Evolutionary conservation across 1,284 basidiomycete genomes (phyloP), one percentile per base, ranked within the genome.

Genomic region (Puccinia brachypodii): DNA sequence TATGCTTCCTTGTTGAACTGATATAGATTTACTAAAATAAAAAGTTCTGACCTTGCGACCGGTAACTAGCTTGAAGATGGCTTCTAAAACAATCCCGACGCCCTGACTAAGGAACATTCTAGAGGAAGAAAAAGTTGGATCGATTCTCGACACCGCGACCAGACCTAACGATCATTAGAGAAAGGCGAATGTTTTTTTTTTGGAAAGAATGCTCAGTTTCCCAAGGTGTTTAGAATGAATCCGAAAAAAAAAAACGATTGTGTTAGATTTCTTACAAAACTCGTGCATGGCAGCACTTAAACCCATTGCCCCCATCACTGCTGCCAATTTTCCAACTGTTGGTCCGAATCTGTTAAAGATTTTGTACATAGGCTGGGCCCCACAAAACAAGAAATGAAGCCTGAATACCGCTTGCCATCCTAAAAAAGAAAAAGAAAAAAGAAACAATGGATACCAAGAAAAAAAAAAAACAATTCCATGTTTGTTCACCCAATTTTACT

Each of bases 401-500:
- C 79, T 56, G 71, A 81, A 81, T 11, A 81, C 71, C 9, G 79
- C 71, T 64, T 81, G 79, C 79, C 79, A 81, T 14, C 71, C 78
- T 80, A 28, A 25, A 75, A 14, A 62, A 9, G 28, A n/a, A 25
- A 11, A 31, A 31, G 28, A 62, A 62, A 11, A 19, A 62, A 62
- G 16, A 14, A 2, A 44, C 47, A 25, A 71, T 31, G 42, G 40
- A 25, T 50, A 33, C 22, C 22, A 47, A 50, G n/a, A 36, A 62
- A 28, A 50, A 50, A 50, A 50, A 50, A 50, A 50, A 50, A 50
- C 47, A 50, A 11, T 22, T 11, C 11, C 47, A 50, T 9, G 47
- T 50, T 50, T 50, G 11, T 50, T 22, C 11, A 50, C n/a, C n/a
- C 25, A 44, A 44, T 38, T 40, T n/a, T 38, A n/a, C 22, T 50